Evolutionary conservation across 225 moss, liverwort and hornwort species (phyloP).

Genomic region (Sphagnum tenellum): DNA sequence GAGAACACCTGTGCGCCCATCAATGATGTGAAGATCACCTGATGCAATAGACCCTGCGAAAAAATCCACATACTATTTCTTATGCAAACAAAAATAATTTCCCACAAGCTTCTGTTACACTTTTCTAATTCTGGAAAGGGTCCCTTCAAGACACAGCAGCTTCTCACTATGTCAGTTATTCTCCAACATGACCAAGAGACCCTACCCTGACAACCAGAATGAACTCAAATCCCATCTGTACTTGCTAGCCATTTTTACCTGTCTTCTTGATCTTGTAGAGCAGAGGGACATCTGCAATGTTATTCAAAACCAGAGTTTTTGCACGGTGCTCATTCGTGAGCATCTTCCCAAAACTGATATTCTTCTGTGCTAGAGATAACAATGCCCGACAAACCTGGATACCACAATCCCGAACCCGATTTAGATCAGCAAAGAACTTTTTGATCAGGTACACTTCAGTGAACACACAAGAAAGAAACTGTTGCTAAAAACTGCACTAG

Average conservation of each 20-base stretch:
- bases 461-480: too few species aligned
- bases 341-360: slow-evolving; percentile 88
- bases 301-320: slow-evolving; percentile 79
- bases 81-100: slow-evolving; percentile 4
- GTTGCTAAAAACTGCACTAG: too few species aligned
- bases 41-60: slow-evolving; percentile 84
- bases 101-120: neutral
- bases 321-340: slow-evolving; percentile 96
- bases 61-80: too few species aligned
- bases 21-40: slow-evolving; percentile 87
- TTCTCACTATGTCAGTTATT: too few species aligned
- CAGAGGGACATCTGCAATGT: slow-evolving; percentile 73
- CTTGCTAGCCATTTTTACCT: slow-evolving; percentile 22
- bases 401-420: neutral
- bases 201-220: too few species aligned
- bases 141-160: too few species aligned
- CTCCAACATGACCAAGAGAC: too few species aligned
- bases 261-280: slow-evolving; percentile 92
- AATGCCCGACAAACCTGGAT: slow-evolving; percentile 72
- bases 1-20: slow-evolving; percentile 74
- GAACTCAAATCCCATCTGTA: too few species aligned
- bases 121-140: too few species aligned
- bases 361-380: slow-evolving; percentile 84
- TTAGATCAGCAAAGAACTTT: too few species aligned
- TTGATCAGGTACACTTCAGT: too few species aligned